Percentiles rank a stretch among this genome's conserved stretches.
phyloP scores from a whole-genome alignment of 352 stramenopile genomes.

The Phytophthora hybrid region DNA sequence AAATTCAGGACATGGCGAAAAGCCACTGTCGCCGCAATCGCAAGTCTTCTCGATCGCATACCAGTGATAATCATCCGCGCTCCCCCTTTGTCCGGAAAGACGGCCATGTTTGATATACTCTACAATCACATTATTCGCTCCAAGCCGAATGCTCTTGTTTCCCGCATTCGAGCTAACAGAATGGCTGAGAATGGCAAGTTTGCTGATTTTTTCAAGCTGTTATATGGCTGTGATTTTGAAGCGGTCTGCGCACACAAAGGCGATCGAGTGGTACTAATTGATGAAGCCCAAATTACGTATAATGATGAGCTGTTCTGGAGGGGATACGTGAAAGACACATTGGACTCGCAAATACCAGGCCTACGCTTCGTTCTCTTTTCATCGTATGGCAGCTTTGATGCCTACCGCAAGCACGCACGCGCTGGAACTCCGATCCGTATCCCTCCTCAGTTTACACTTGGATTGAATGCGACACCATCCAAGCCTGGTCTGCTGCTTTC shows the following conservation, averaged over 20 bases:
- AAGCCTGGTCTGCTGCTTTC: conserved; percentile 34
- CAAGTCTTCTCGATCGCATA: conserved; percentile 15
- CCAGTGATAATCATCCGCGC: conserved; percentile 35
- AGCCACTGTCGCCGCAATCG: background rate
- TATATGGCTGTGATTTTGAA: conserved; percentile 35
- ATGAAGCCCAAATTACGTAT: conserved; percentile 35
- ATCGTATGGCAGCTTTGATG: conserved; percentile 30
- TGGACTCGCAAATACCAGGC: conserved; percentile 23
- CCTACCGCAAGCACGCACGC: conserved; percentile 27
- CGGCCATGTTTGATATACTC: conserved; percentile 35
- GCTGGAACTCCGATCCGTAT: conserved; percentile 30
- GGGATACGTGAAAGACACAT: conserved; percentile 30
- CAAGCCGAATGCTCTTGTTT: conserved; percentile 30
- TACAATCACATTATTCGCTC: conserved; percentile 40
- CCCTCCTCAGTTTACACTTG: conserved; percentile 36
- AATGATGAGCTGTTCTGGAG: conserved; percentile 38
- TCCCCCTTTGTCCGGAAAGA: conserved; percentile 40
- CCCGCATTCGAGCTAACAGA: conserved; percentile 22
- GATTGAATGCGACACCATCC: conserved; percentile 34
- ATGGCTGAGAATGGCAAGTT: conserved; percentile 21
- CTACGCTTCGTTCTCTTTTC: conserved; percentile 42
- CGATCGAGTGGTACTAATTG: conserved; percentile 27
- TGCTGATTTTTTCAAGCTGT: conserved; percentile 33
- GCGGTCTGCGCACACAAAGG: conserved; percentile 17
- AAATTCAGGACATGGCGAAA: background rate